Evolutionary conservation across 1,139 yeast genomes (phyloP), one percentile per base, ranked within the genome.

Genomic region (Torulaspora globosa): DNA sequence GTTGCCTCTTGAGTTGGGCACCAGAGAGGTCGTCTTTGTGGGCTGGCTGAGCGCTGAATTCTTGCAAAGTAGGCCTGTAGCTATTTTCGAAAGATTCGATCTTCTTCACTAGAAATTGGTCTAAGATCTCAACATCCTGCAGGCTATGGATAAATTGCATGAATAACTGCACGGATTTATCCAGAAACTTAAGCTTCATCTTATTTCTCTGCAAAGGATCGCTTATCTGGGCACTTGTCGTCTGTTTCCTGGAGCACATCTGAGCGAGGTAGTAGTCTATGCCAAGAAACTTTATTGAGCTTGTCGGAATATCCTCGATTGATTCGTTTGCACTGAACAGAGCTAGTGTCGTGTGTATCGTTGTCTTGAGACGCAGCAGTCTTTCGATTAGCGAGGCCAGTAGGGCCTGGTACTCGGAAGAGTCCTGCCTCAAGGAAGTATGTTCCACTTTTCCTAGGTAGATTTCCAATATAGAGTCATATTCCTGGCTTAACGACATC

Each of bases 281-380:
- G 10, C 75, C 67, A 11, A 82, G 60, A 52, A 76, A 81, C 32
- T 79, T 80, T 21, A 83, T 60, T 39, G 83, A 77, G 11, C 69
- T 63, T 1, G 84, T 78, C 43, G 75, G 71, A 16, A 83, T 58
- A 53, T 83, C 90, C 1, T 75, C 78, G 2, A 82, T 52, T 0
- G 70, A 57, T 57, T 83, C 90, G 61, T 82, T 82, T 7, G 68
- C 69, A 57, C 88, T 81, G 63, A 81, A 82, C 24, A 82, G 61
- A n/a, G 72, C 67, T 18, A 74, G 55, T 18, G 59, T 53, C 7
- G 61, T 53, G 8, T 52, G 52, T 3, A 73, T 56, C 5, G 57
- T 50, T 0, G 54, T 48, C 50, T 72, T 71, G 32, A 74, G 47
- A 23, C 60, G 52, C 11, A 69, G 41, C 41, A 68, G 55, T 5